phyloP scores from a whole-genome alignment of 345 rosid genomes.

The Brassica napus region DNA sequence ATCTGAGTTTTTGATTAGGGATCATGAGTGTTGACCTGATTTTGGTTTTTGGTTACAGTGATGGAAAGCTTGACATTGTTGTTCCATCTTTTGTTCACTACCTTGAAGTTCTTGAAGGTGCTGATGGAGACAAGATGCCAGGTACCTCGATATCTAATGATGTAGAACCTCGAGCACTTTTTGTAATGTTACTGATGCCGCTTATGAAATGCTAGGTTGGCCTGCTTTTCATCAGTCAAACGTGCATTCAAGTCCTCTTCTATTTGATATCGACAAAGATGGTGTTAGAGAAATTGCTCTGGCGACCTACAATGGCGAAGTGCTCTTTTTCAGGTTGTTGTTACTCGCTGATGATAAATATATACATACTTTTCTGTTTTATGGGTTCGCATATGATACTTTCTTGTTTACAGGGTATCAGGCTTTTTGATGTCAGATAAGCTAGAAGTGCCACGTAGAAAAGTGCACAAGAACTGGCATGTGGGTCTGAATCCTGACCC shows the following conservation, averaged over 20 bases:
- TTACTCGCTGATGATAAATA: background rate
- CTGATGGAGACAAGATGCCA: conserved; percentile 99
- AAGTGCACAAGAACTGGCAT: conserved; percentile 84
- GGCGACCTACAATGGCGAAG: conserved; percentile 97
- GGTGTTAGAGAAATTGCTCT: conserved; percentile 93
- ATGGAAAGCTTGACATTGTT: conserved; percentile 97
- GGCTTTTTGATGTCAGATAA: conserved; percentile 97
- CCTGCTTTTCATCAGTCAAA: conserved; percentile 99
- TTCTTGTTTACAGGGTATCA: conserved; percentile 65
- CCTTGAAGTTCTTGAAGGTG: conserved; percentile 97
- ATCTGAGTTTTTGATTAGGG: conserved; percentile 1
- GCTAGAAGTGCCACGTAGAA: conserved; percentile 87
- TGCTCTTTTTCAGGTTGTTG: conserved; percentile 85
- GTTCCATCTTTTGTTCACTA: conserved; percentile 97
- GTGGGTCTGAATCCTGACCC: conserved; percentile 86
- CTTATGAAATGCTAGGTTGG: conserved; percentile 69
- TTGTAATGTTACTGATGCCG: conserved; percentile 14
- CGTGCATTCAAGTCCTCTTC: conserved; percentile 94
- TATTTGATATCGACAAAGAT: conserved; percentile 93
- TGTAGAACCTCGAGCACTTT: background rate
- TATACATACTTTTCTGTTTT: background rate
- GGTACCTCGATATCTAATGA: conserved; percentile 45
- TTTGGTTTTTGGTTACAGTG: conserved; percentile 49
- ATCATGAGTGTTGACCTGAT: background rate
- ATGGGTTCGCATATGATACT: conserved; percentile 5